Base-by-base conservation (phyloP, 306 rosid genomes). In the Dalbergia cochinchinensis region DNA sequence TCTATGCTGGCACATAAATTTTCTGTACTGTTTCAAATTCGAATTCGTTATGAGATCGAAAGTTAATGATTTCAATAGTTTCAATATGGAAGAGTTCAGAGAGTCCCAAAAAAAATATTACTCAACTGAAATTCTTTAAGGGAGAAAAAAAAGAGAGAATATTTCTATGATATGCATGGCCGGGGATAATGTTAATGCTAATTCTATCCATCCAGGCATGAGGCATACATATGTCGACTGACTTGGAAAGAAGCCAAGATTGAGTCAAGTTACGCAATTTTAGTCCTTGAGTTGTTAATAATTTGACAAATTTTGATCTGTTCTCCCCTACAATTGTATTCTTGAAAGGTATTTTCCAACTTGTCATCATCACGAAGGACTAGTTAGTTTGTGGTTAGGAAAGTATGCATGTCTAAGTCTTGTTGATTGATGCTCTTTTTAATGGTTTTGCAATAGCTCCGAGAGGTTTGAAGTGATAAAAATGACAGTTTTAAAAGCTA, bases 261-360 rank as follows among this genome's bases (percentile, higher is more conserved):
- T 69, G 35, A 79, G 55, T 62, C 62, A 57, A 78, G 39, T 55
- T 57, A 33, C 60, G n/a, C 8, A 14, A 69, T 18, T 70, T 22
- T 26, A 69, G 0, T 65, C 35, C 3, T 51, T 20, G 44, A 42
- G 50, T 16, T 11, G 63, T 50, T 13, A 65, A 76, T 16, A n/a
- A 39, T 65, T 55, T 68, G 39, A 4, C 4, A 68, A 41, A 11
- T 26, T 66, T 41, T 76, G 8, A 22, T 39, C 11, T 75, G 31
- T 45, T 47, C 55, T 69, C n/a, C 55, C 57, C n/a, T 37, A 7
- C 2, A 8, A 16, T 18, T 51, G 22, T 50, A 53, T 4, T 50
- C 16, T 22, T 70, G 77, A 41, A 72, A 19, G 55, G 65, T 66
- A 54, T 67, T 77, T 55, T 77, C 42, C 67, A 22, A 39, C 11